Evolutionary conservation across 768 basidiomycete species (phyloP), one percentile per base, ranked within the genome.

Genomic region (Rhizopogon roseolus): DNA sequence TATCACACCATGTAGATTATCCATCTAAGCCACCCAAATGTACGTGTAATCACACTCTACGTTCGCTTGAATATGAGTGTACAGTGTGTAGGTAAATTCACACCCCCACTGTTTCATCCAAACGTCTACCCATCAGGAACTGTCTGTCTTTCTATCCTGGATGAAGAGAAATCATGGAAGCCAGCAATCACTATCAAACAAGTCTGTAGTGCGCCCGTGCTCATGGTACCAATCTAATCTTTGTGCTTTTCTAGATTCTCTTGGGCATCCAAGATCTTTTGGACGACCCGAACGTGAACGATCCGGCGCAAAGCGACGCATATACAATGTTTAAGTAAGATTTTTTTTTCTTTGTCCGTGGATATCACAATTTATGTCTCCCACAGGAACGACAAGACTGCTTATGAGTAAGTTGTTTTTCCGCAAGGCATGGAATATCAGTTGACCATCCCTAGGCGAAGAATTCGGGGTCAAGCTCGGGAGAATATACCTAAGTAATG

Each of bases 81-180:
- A 40, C 58, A 42, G 62, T 36, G 17, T 41, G 39, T 66, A 97
- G 95, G 95, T 76, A 98, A 98, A 86, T 98, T 98, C 73, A 76
- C 85, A 1, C 97, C 96, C 2, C 88, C 96, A 36, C 76, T 98
- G 46, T 98, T 98, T 76, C 96, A 99, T 67, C 95, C 96, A 27
- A 98, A 98, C 66, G 95, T 99, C 52, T 99, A 98, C 66, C 97
- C 97, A 0, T 98, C 96, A 29, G 97, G 97, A 25, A 99, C 97
- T 17, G 95, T 98, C 43, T 98, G 96, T 69, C 77, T 99, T 28
- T 98, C 95, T 10, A 99, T 99, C 64, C 73, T 99, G 51, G 96
- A 98, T 64, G 97, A 99, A 67, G 97, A 99, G 72, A 98, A 99
- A 69, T 88, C 87, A 1, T 99, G 97, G 97, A 98, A 98, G 67